Conservation (phyloP, 805 yeast species). For the Cyberlindnera mrakii region DNA sequence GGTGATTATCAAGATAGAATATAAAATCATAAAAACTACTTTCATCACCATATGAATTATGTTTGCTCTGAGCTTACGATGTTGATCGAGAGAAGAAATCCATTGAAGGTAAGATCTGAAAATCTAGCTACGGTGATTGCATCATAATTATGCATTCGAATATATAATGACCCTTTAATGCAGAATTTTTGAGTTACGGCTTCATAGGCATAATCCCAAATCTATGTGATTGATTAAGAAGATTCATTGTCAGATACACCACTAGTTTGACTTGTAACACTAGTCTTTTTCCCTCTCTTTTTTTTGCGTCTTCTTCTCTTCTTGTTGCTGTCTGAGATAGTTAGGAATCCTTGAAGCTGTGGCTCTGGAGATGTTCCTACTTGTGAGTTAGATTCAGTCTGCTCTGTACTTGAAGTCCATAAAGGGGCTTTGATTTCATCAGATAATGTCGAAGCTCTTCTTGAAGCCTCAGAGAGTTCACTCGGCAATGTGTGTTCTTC, state of each 20-base stretch:
- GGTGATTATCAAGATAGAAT: slow-evolving; percentile 21
- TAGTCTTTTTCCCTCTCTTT: slow-evolving; percentile 3
- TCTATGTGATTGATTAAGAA: not conserved
- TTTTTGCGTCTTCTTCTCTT: slow-evolving; percentile 13
- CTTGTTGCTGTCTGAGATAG: slow-evolving; percentile 3
- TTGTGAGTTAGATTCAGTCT: not conserved
- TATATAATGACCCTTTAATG: not conserved
- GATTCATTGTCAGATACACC: slow-evolving; percentile 6
- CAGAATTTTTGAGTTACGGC: not conserved
- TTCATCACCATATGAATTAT: too few relatives aligned
- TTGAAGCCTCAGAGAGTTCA: slow-evolving; percentile 2
- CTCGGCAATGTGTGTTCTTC: not conserved
- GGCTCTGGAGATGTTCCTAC: not conserved
- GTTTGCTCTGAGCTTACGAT: not conserved
- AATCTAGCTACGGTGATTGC: slow-evolving; percentile 53
- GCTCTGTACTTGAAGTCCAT: not conserved
- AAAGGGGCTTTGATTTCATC: slow-evolving; percentile 1
- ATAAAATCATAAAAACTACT: too few relatives aligned
- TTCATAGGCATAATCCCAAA: too few relatives aligned
- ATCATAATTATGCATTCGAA: slow-evolving; percentile 35
- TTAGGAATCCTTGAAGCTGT: not conserved
- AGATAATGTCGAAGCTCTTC: slow-evolving; percentile 5
- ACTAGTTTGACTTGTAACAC: not conserved
- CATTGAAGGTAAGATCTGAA: slow-evolving; percentile 25
- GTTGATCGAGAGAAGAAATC: slow-evolving; percentile 19